Percentiles rank a stretch among this genome's conserved stretches.
Conservation (phyloP, 768 basidiomycete species). For the Hygrophoropsis aurantiaca region DNA sequence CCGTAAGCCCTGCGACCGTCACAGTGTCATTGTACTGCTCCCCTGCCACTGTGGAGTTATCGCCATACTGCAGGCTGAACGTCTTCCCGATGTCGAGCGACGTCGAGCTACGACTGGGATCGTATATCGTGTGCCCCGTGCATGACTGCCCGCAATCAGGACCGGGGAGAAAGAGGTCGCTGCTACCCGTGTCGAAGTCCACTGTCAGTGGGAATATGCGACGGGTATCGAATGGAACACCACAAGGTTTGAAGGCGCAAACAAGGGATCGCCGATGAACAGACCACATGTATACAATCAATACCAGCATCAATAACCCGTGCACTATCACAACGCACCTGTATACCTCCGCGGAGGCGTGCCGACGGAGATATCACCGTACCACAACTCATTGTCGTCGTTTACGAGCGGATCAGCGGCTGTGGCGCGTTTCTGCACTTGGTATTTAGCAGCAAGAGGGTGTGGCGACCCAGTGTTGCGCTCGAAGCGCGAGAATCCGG, state of each 20-base stretch:
- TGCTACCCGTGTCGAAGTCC: constrained; percentile 29
- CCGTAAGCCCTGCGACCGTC: constrained; percentile 27
- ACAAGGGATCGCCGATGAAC: too few relatives aligned
- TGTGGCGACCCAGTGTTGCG: background rate
- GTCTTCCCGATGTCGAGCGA: constrained; percentile 9
- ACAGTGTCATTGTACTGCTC: constrained; percentile 35
- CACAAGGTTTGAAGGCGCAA: too few relatives aligned
- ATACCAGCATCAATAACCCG: too few relatives aligned
- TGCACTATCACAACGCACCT: background rate
- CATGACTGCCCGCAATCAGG: constrained; percentile 18
- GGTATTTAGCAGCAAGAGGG: background rate
- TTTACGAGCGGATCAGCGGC: background rate
- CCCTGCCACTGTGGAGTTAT: constrained; percentile 38
- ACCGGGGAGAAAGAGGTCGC: constrained; percentile 13
- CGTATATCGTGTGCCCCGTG: constrained; percentile 25
- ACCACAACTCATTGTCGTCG: background rate
- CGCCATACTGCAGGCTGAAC: constrained; percentile 38
- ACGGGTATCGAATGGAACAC: too few relatives aligned
- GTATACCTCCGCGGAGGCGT: background rate
- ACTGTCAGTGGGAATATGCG: too few relatives aligned
- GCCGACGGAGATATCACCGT: background rate
- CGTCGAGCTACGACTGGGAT: constrained; percentile 12
- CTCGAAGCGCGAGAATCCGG: background rate
- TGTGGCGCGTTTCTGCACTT: background rate
- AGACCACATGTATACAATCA: too few relatives aligned